Percentiles rank a stretch among this genome's conserved stretches.
Evolutionary conservation across 331 rosid genomes (phyloP).

Genomic region (Pyracantha coccinea): DNA sequence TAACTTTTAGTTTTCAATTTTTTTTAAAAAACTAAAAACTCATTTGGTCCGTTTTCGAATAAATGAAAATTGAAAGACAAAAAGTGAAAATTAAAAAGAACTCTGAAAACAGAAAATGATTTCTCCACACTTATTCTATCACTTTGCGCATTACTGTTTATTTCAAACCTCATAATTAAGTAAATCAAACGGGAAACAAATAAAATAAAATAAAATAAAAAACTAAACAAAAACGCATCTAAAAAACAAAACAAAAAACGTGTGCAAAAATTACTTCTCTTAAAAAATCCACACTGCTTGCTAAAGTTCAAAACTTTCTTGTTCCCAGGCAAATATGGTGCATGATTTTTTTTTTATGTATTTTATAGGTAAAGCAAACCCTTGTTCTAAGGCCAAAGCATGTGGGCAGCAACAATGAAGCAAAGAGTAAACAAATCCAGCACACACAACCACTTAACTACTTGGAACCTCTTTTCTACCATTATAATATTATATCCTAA

Average conservation of each 20-base stretch:
- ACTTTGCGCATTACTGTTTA: no score
- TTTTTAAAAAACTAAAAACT: no score
- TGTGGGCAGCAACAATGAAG: slow-evolving; percentile 30
- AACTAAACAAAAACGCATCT: no score
- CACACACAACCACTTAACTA: slow-evolving; percentile 12
- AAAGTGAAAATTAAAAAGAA: no score
- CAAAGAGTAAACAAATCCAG: slow-evolving; percentile 13
- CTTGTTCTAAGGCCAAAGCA: slow-evolving; percentile 27
- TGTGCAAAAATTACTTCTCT: no score
- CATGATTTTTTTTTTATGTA: not conserved
- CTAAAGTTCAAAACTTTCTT: not conserved
- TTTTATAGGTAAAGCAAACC: slow-evolving; percentile 17
- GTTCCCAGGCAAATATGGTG: slow-evolving; percentile 1
- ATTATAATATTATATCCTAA: slow-evolving; percentile 1
- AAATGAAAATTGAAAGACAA: not conserved
- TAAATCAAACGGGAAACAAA: no score
- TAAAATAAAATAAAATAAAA: no score
- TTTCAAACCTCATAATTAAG: no score
- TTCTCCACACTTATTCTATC: no score
- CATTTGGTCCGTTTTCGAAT: not conserved
- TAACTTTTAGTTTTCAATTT: not conserved
- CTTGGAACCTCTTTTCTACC: slow-evolving; percentile 8
- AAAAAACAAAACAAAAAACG: no score
- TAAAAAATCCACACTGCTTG: not conserved
- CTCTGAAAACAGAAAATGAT: no score